Percentiles rank a stretch among this genome's conserved stretches.
These are phyloP conservation scores for Epithele typhae DNA, from an alignment of 768 basidiomycete species.

Conservation along the genomic window DNA sequence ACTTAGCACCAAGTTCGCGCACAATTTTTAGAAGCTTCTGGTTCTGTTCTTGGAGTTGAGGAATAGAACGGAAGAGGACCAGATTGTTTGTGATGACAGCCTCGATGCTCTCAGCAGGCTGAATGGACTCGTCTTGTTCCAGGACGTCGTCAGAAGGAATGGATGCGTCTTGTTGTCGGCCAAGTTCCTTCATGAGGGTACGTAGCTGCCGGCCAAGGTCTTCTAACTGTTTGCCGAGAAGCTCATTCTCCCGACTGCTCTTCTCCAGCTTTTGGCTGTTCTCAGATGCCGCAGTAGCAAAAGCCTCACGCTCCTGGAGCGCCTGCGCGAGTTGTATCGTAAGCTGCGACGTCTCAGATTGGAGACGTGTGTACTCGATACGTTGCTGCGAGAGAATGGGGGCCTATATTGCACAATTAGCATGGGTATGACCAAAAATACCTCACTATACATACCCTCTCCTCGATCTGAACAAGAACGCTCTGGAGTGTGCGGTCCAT, in stretches of 20 bases:
- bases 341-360: slow-evolving; percentile 75
- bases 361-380: slow-evolving; percentile 80
- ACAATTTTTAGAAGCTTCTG: slow-evolving; percentile 82
- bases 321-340: slow-evolving; percentile 75
- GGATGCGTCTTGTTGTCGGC: slow-evolving; percentile 77
- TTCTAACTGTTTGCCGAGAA: slow-evolving; percentile 70
- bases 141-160: slow-evolving; percentile 69
- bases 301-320: slow-evolving; percentile 69
- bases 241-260: slow-evolving; percentile 55
- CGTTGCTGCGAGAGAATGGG: slow-evolving; percentile 89
- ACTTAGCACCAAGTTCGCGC: slow-evolving; percentile 74
- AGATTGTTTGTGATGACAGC: slow-evolving; percentile 85
- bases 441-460: slow-evolving; percentile 52
- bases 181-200: slow-evolving; percentile 70
- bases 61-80: slow-evolving; percentile 79
- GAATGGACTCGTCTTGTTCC: slow-evolving; percentile 37
- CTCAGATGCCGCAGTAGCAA: slow-evolving; percentile 51
- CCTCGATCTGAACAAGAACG: slow-evolving; percentile 87
- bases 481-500: slow-evolving; percentile 78
- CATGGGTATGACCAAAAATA: background rate
- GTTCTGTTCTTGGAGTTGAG: slow-evolving; percentile 86
- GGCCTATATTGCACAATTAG: too few species aligned
- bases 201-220: slow-evolving; percentile 88
- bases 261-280: slow-evolving; percentile 58
- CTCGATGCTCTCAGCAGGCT: slow-evolving; percentile 57